These are phyloP conservation scores for Chamaecyparis obtusa DNA, from an alignment of 75 land plant species.

Conservation along the genomic window DNA sequence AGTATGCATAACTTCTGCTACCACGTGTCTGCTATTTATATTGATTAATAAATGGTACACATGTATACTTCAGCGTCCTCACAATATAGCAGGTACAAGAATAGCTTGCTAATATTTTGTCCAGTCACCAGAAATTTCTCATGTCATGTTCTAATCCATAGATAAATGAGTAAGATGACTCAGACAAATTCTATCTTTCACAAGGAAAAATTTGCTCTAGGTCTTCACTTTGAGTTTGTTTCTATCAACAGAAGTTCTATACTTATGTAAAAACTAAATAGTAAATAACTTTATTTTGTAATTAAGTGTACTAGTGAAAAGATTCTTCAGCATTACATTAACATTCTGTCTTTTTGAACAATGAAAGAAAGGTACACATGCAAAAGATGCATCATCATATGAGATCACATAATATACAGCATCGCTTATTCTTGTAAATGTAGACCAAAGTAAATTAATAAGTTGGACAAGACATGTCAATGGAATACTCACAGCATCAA, in stretches of 20 bases:
- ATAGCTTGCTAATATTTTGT: not conserved
- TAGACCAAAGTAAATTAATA: not conserved
- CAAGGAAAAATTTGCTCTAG: no score
- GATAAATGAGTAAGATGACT: not conserved
- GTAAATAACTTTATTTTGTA: not conserved
- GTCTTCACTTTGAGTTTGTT: not conserved
- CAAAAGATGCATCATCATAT: not conserved
- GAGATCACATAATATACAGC: not conserved
- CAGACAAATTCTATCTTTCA: not conserved
- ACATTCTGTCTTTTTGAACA: not conserved
- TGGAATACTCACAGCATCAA: slow-evolving; percentile 45
- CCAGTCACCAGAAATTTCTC: not conserved
- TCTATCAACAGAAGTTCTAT: not conserved
- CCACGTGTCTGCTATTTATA: not conserved
- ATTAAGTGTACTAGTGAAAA: not conserved
- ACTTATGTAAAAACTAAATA: not conserved
- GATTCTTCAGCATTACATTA: not conserved
- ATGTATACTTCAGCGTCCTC: not conserved
- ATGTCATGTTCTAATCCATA: not conserved
- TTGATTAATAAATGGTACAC: no score
- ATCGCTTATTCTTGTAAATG: not conserved
- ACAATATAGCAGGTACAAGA: not conserved
- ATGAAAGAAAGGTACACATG: not conserved
- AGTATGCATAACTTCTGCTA: not conserved
- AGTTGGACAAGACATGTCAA: not conserved